These are phyloP conservation scores for Scedosporium dehoogii DNA, from an alignment of 2,329 filamentous ascomycete genomes.

Conservation along the genomic window DNA sequence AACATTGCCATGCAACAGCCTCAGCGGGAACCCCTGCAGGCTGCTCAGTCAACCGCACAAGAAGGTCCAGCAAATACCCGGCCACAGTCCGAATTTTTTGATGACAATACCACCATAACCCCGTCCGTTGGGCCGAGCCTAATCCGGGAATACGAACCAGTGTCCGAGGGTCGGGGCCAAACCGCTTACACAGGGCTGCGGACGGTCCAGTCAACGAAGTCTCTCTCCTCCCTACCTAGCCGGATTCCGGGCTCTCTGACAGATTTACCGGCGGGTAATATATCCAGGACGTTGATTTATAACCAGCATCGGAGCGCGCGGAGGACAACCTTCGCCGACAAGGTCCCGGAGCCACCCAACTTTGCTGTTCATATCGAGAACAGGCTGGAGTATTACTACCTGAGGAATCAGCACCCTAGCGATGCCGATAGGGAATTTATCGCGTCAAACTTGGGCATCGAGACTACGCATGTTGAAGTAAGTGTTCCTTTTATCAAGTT, in stretches of 20 bases:
- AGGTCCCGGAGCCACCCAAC: slow-evolving; percentile 30
- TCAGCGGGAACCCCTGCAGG: not conserved
- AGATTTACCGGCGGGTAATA: slow-evolving; percentile 12
- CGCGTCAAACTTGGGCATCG: slow-evolving; percentile 43
- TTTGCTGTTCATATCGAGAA: slow-evolving; percentile 39
- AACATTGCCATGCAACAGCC: slow-evolving; percentile 32
- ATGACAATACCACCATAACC: slow-evolving; percentile 6
- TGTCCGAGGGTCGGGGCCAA: not conserved
- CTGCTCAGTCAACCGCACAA: not conserved
- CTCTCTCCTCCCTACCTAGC: not conserved
- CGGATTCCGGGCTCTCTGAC: not conserved
- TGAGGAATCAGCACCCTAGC: slow-evolving; percentile 34
- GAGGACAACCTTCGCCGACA: slow-evolving; percentile 26
- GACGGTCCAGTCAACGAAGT: not conserved
- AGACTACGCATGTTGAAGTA: slow-evolving; percentile 39
- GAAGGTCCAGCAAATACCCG: not conserved
- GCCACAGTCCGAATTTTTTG: not conserved
- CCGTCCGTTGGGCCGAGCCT: not conserved
- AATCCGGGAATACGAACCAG: not conserved
- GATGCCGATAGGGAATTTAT: slow-evolving; percentile 41
- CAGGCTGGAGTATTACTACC: slow-evolving; percentile 44
- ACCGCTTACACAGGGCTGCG: not conserved
- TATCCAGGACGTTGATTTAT: slow-evolving; percentile 30
- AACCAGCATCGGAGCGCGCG: slow-evolving; percentile 34
- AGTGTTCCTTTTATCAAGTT: slow-evolving; percentile 11